A percentile compares a stretch with the other conserved stretches of the same genome.
These are phyloP conservation scores for Elongisporangium prolatum DNA, from an alignment of 352 stramenopile species.

Conservation along the genomic window DNA sequence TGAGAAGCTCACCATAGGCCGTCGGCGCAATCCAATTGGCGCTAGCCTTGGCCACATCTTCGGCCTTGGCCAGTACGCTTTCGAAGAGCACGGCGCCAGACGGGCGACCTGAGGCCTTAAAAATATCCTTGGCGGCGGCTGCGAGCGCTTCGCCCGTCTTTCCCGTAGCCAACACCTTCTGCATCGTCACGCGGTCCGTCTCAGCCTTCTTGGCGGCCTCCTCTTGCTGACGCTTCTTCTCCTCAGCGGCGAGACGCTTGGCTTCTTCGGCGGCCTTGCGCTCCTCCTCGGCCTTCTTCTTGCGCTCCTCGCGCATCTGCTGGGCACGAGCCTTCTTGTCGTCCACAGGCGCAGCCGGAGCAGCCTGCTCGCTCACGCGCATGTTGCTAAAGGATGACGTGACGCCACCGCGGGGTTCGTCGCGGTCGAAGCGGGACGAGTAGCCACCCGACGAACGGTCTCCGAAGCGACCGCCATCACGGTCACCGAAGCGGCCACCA, in stretches of 20 bases:
- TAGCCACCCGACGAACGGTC: slow-evolving; percentile 12
- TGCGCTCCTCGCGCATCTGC: slow-evolving; percentile 69
- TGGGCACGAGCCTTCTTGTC: slow-evolving; percentile 59
- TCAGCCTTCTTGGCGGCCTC: slow-evolving; percentile 42
- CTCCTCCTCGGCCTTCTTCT: slow-evolving; percentile 82
- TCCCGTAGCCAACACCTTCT: slow-evolving; percentile 49
- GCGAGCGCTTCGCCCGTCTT: slow-evolving; percentile 67
- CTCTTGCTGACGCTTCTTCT: slow-evolving; percentile 54
- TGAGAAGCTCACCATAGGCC: slow-evolving; percentile 60
- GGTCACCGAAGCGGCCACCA: slow-evolving; percentile 16
- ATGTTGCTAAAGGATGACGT: slow-evolving; percentile 36
- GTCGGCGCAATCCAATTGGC: slow-evolving; percentile 75
- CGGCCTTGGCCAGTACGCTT: slow-evolving; percentile 35
- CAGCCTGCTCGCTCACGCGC: slow-evolving; percentile 26
- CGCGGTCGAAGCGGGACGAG: slow-evolving; percentile 29
- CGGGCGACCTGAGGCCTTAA: slow-evolving; percentile 36
- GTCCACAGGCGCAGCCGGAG: slow-evolving; percentile 10
- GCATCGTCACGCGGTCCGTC: slow-evolving; percentile 47
- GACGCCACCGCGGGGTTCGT: slow-evolving; percentile 27
- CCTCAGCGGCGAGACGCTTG: slow-evolving; percentile 52
- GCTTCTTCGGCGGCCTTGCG: slow-evolving; percentile 51
- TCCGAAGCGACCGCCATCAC: slow-evolving; percentile 16
- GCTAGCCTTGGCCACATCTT: slow-evolving; percentile 68
- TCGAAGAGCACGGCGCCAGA: slow-evolving; percentile 52
- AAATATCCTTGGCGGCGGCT: slow-evolving; percentile 43